Conservation (phyloP, 352 stramenopile species). For the Phytophthora pluvialis region DNA sequence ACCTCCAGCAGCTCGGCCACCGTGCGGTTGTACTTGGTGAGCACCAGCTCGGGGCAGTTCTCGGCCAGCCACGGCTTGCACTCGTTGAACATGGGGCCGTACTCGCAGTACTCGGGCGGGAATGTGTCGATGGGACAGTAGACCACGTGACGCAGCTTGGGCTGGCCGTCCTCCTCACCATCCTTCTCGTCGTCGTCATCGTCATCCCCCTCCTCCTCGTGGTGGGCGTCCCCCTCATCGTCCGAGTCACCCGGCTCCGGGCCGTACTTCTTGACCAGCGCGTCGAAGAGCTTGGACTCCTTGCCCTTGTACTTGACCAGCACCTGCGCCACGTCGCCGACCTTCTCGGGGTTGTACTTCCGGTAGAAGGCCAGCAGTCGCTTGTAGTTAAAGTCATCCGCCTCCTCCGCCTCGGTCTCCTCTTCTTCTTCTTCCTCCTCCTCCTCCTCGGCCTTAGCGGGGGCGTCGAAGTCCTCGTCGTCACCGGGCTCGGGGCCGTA, state of each 20-base stretch:
- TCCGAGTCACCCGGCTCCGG: slow-evolving; percentile 80
- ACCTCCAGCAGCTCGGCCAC: slow-evolving; percentile 76
- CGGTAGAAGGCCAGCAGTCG: slow-evolving; percentile 81
- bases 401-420: slow-evolving; percentile 8
- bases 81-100: slow-evolving; percentile 85
- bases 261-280: slow-evolving; percentile 87
- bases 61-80: slow-evolving; percentile 84
- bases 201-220: slow-evolving; percentile 48
- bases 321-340: slow-evolving; percentile 66
- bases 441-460: slow-evolving; percentile 6
- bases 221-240: slow-evolving; percentile 58
- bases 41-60: slow-evolving; percentile 70
- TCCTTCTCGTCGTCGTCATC: slow-evolving; percentile 55
- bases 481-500: slow-evolving; percentile 76
- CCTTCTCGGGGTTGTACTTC: slow-evolving; percentile 85
- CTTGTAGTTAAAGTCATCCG: slow-evolving; percentile 65
- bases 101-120: slow-evolving; percentile 88
- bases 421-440: slow-evolving; percentile 32
- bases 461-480: slow-evolving; percentile 47
- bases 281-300: slow-evolving; percentile 80
- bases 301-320: slow-evolving; percentile 86
- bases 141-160: slow-evolving; percentile 65
- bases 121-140: slow-evolving; percentile 89
- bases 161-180: slow-evolving; percentile 42
- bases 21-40: slow-evolving; percentile 89